phyloP scores from a whole-genome alignment of 768 basidiomycete genomes.

The Lentinus brumalis region DNA sequence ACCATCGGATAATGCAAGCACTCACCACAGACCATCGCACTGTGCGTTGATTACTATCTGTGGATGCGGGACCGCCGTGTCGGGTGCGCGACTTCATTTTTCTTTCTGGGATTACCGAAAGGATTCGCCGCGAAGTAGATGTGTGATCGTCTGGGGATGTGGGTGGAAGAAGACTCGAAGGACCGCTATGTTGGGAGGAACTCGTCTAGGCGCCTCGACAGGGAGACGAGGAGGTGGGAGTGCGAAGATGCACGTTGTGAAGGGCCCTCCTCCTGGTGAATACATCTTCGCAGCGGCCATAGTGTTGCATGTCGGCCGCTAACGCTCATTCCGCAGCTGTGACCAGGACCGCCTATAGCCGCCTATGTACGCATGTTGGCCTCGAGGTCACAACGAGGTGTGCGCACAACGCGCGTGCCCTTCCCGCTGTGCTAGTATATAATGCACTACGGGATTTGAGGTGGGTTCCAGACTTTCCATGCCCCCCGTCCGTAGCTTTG shows the following conservation, averaged over 20 bases:
- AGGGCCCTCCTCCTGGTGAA: no score
- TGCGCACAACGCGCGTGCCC: not conserved
- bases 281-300: not conserved
- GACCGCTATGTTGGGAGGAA: no score
- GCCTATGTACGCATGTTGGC: slow-evolving; percentile 15
- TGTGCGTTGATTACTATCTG: not conserved
- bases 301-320: not conserved
- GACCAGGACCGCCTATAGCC: not conserved
- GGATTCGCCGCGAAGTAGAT: not conserved
- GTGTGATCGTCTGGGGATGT: not conserved
- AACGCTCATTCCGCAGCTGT: not conserved
- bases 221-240: not conserved
- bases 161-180: no score
- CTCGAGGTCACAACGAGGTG: slow-evolving; percentile 22
- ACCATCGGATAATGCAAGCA: slow-evolving; percentile 3
- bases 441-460: no score
- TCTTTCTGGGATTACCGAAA: not conserved
- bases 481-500: not conserved
- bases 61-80: not conserved
- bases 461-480: not conserved
- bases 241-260: no score
- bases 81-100: not conserved
- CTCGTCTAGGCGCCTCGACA: no score
- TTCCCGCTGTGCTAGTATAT: not conserved
- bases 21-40: slow-evolving; percentile 5